These are phyloP conservation scores for Gossypium laxum DNA, from an alignment of 441 rosid species.

Conservation along the genomic window DNA sequence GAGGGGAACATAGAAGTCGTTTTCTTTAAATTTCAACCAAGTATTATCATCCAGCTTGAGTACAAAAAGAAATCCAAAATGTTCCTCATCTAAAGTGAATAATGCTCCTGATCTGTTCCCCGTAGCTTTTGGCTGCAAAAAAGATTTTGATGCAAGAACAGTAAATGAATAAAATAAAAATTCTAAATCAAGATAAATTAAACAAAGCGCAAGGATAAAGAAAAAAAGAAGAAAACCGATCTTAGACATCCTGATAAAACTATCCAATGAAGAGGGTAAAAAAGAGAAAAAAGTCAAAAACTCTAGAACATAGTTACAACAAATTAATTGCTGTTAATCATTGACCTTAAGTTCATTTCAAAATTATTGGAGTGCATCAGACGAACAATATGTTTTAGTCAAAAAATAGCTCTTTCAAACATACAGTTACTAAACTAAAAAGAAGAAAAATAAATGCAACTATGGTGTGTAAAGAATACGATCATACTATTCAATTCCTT, in stretches of 20 bases:
- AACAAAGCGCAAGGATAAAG: not conserved
- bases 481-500: not conserved
- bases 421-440: not conserved
- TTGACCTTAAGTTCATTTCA: not conserved
- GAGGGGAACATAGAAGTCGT: constrained; percentile 76
- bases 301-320: not conserved
- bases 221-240: not conserved
- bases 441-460: not conserved
- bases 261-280: not conserved
- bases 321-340: not conserved
- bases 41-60: constrained; percentile 55
- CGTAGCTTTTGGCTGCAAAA: constrained; percentile 55
- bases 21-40: constrained; percentile 60
- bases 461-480: not conserved
- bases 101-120: constrained; percentile 49
- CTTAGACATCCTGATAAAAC: not conserved
- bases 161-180: constrained; percentile 4
- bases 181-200: not conserved
- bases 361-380: not conserved
- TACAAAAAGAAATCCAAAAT: constrained; percentile 72
- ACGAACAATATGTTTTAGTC: not conserved
- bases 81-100: constrained; percentile 56
- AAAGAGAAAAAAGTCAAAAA: not conserved
- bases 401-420: not conserved
- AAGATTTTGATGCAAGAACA: constrained; percentile 20